phyloP scores from a whole-genome alignment of 805 yeast genomes.

The Monosporozyma solicola region DNA sequence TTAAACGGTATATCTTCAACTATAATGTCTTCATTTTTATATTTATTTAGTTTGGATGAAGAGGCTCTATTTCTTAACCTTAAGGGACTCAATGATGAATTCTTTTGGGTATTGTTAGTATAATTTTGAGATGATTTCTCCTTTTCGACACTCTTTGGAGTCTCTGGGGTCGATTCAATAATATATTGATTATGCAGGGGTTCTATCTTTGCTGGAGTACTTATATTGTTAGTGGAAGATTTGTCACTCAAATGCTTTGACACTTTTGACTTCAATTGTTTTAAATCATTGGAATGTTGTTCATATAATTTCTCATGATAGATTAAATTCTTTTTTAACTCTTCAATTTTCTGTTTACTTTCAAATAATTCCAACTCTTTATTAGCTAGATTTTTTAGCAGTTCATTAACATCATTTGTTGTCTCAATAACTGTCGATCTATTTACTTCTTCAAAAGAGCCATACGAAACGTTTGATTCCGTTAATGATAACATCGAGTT shows the following conservation, averaged over 20 bases:
- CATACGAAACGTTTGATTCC: background rate
- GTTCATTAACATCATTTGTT: slow-evolving; percentile 39
- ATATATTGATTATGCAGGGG: background rate
- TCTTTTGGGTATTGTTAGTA: background rate
- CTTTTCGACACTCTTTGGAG: background rate
- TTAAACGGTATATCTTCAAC: background rate
- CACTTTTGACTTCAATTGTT: slow-evolving; percentile 29
- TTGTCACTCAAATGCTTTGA: slow-evolving; percentile 13
- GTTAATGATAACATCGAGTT: background rate
- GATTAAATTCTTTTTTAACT: slow-evolving; percentile 38
- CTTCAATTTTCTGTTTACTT: slow-evolving; percentile 46
- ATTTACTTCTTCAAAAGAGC: background rate
- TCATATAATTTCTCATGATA: slow-evolving; percentile 45
- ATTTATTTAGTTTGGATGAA: background rate
- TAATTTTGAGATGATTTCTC: background rate
- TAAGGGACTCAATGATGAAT: background rate
- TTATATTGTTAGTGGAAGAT: background rate
- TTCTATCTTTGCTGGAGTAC: background rate
- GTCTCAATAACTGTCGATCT: background rate
- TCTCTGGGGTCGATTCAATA: background rate
- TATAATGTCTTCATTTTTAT: background rate
- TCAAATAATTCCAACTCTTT: slow-evolving; percentile 65
- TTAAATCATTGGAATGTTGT: slow-evolving; percentile 28
- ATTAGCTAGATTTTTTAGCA: slow-evolving; percentile 51
- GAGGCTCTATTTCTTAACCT: background rate